These are phyloP conservation scores for Podospora pseudocomata DNA, from an alignment of 495 filamentous ascomycete species.

Conservation along the genomic window DNA sequence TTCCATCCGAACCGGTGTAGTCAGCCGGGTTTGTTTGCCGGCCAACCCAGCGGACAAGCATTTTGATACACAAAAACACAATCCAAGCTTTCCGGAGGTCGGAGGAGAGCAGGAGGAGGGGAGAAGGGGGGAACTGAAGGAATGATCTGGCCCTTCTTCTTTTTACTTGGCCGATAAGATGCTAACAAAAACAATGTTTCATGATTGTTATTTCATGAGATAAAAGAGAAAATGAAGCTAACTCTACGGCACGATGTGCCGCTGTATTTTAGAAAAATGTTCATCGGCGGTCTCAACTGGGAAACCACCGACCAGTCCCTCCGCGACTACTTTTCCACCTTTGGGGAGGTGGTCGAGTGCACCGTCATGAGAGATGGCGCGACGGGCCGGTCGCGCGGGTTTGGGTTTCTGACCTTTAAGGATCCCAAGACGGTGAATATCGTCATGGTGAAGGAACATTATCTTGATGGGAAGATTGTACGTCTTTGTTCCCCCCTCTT, in stretches of 20 bases:
- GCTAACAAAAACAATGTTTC: no score
- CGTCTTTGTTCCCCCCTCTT: slow-evolving; percentile 32
- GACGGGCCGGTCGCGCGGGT: slow-evolving; percentile 88
- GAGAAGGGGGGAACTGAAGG: no score
- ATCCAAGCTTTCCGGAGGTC: background rate
- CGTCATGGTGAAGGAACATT: slow-evolving; percentile 99
- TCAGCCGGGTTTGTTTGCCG: slow-evolving; percentile 11
- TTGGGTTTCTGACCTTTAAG: slow-evolving; percentile 96
- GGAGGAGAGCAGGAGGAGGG: background rate
- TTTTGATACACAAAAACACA: background rate
- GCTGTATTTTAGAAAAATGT: slow-evolving; percentile 78
- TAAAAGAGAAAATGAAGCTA: slow-evolving; percentile 27
- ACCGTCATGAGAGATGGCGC: slow-evolving; percentile 97
- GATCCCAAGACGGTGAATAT: slow-evolving; percentile 97
- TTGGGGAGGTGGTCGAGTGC: slow-evolving; percentile 94
- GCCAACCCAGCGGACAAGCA: background rate
- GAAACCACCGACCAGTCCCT: slow-evolving; percentile 98
- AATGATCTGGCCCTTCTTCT: no score
- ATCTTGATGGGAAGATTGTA: slow-evolving; percentile 97
- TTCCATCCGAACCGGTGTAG: background rate
- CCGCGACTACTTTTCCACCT: slow-evolving; percentile 98
- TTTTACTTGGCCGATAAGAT: background rate
- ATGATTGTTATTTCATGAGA: background rate
- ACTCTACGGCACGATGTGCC: slow-evolving; percentile 17
- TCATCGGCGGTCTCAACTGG: slow-evolving; percentile 98